Base-by-base conservation (phyloP, 805 yeast genomes). In the Priceomyces carsonii region DNA sequence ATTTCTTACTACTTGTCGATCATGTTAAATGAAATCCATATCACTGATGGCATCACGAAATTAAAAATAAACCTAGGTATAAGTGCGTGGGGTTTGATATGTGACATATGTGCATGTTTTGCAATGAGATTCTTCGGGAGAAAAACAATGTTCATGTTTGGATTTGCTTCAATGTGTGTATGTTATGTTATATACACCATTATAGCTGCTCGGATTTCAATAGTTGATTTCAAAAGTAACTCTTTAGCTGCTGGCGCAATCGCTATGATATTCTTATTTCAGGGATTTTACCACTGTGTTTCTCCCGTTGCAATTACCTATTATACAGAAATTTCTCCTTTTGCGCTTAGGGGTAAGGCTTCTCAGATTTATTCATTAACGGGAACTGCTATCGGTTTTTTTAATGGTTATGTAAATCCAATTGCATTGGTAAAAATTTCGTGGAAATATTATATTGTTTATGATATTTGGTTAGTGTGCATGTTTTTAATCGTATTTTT, bases 51-150 rank as follows among this genome's bases (percentile, higher is more conserved):
- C n/a, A 54, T 55, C 33, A 53, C 58, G 36, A 75, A 75, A 52
- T 63, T 75, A 36, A 53, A 69, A 32, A 66, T 75, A 50, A 75
- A 76, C 48, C 78, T 75, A 36, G 69, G 71, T 40, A 61, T 74
- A 42, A 68, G 63, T 65, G 55, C 69, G 38, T 74, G 61, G 53
- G 72, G 73, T 59, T 66, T 67, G 42, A 56, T 55, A 15, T 44
- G 59, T 32, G 48, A 63, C 7, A 28, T 42, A 27, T 45, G 47
- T 38, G 53, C 62, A n/a, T 33, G 44, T 3, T 36, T 42, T 9
- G 43, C 41, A 19, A 45, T 39, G 25, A 32, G 27, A 10, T n/a
- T n/a, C n/a, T 50, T 59, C 36, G 59, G 52, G 27, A 45, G 66
- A 41, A 52, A 61, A 42, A 45, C 55, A 1, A 27, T 57, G 35